phyloP scores from a whole-genome alignment of 805 yeast genomes.

The Barnettozyma sucrosica region DNA sequence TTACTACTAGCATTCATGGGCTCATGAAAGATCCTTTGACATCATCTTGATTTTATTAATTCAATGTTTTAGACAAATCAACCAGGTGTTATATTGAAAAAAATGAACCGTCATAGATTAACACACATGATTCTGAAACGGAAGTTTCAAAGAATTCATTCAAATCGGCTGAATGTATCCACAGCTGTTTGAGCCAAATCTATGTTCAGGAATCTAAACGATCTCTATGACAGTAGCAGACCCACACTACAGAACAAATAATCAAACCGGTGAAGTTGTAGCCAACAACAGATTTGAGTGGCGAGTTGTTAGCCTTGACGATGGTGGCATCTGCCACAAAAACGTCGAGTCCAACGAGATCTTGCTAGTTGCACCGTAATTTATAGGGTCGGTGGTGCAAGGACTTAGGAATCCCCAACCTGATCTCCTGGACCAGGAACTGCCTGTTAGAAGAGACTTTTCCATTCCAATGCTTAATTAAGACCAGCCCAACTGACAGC shows the following conservation, averaged over 20 bases:
- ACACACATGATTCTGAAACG: too few relatives aligned
- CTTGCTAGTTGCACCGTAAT: slow-evolving; percentile 78
- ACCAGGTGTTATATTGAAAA: too few relatives aligned
- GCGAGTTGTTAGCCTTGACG: slow-evolving; percentile 66
- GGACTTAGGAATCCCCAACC: slow-evolving; percentile 76
- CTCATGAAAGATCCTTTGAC: too few relatives aligned
- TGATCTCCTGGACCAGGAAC: slow-evolving; percentile 80
- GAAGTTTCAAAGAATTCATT: too few relatives aligned
- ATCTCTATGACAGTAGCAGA: too few relatives aligned
- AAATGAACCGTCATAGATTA: too few relatives aligned
- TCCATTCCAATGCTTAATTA: slow-evolving; percentile 41
- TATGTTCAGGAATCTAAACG: too few relatives aligned
- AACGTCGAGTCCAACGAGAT: slow-evolving; percentile 63
- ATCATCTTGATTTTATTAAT: too few relatives aligned
- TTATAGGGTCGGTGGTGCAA: slow-evolving; percentile 71
- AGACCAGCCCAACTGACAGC: slow-evolving; percentile 76
- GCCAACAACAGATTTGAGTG: slow-evolving; percentile 74
- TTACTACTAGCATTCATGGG: too few relatives aligned
- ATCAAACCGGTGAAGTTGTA: slow-evolving; percentile 69
- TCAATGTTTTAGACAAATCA: too few relatives aligned
- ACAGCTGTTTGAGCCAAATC: too few relatives aligned
- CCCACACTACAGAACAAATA: slow-evolving; percentile 73
- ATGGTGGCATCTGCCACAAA: slow-evolving; percentile 78
- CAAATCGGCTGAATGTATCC: too few relatives aligned
- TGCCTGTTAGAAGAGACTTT: slow-evolving; percentile 61